Base-by-base conservation (phyloP, 148 eudicot genomes). In the Amaranthus hypochondriacus region DNA sequence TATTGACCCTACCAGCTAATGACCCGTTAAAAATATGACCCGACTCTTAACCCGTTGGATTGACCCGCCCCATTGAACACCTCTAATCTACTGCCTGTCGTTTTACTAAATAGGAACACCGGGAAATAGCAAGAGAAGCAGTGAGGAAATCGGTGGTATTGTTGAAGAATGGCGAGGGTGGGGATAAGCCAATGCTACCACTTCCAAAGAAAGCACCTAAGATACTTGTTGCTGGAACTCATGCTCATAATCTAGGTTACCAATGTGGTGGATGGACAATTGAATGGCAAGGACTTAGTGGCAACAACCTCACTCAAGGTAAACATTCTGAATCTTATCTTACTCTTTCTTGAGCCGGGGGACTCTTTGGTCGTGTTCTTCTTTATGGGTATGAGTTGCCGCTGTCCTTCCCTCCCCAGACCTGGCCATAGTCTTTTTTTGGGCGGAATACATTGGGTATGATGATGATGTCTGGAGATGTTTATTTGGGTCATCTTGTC, bases 231-330 rank as follows among this genome's bases (percentile, higher is more conserved):
- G 87, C 83, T 2, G 87, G 87, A 66, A 76, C 71, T 76, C 87
- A 81, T 64, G 87, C 87, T 64, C 74, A 84, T 62, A 84, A 84
- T 59, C 74, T 81, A 28, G 87, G 87, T 3, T 79, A 84, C 18
- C 87, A 84, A 74, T 84, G 87, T 60, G 87, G 87, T 76, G 87
- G 87, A 56, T 81, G 87, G 87, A 84, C 87, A 0, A 84, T 81
- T 13, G 52, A 74, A 28, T 84, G 84, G 87, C 87, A 84, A 75
- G 87, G 87, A 46, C 83, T 84, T 49, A 72, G 81, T 68, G 84
- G 84, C 70, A 81, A 84, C 79, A 75, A 80, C 77, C 73, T 77
- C 69, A 83, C 83, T 21, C 43, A 48, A 60, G 86, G 86, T 83
- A 79, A 44, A 54, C 68, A 66, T 50, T 4, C 15, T 60, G 2